These are phyloP conservation scores for Barbarea vulgaris DNA, from an alignment of 345 rosid species.

Conservation along the genomic window DNA sequence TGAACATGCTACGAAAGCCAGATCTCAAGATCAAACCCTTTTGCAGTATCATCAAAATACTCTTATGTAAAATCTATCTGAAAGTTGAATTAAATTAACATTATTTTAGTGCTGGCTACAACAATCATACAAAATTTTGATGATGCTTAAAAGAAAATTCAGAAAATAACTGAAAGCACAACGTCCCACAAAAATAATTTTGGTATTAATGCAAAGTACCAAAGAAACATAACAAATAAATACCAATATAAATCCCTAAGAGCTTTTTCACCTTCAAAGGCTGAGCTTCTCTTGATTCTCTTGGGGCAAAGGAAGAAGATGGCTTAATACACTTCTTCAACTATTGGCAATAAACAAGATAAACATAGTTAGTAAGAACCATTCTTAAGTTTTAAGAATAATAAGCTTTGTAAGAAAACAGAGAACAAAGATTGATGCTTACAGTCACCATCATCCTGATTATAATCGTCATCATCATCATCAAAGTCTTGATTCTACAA, in stretches of 20 bases:
- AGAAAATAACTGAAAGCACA: background rate
- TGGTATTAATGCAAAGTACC: background rate
- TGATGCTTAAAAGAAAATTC: no score
- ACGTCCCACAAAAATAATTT: no score
- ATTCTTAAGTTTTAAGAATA: background rate
- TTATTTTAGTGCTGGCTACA: no score
- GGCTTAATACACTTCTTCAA: background rate
- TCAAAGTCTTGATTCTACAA: constrained; percentile 35
- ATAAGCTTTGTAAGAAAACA: background rate
- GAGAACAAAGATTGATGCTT: constrained; percentile 21
- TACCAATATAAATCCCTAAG: background rate
- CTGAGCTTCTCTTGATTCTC: background rate
- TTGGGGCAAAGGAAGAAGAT: background rate
- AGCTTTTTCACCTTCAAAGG: background rate
- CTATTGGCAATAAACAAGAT: constrained; percentile 16
- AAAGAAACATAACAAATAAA: background rate
- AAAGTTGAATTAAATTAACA: no score
- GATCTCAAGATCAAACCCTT: no score
- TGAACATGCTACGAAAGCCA: no score
- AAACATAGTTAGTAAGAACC: background rate
- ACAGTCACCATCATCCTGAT: constrained; percentile 23
- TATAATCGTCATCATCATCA: constrained; percentile 41
- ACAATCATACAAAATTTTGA: no score
- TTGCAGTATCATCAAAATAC: no score
- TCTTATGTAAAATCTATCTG: no score